Base-by-base conservation (phyloP, 2,329 filamentous ascomycete species). In the Epicoccum sorghinum region DNA sequence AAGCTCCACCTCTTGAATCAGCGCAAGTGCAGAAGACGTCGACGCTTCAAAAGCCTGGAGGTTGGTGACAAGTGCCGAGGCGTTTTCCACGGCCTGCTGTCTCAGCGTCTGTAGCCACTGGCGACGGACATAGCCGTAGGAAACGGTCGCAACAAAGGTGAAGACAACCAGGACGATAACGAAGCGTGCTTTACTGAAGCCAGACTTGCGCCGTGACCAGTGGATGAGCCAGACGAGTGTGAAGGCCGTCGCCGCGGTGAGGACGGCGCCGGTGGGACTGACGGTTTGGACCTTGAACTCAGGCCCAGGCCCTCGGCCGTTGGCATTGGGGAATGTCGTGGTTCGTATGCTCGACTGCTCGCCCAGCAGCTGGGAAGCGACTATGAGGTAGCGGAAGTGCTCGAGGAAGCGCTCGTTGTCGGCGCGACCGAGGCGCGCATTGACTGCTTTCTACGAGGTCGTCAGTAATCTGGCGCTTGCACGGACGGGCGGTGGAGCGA, bases 1-100 rank as follows among this genome's bases (percentile, higher is more conserved):
- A 29, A 97, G 82, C 77, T 97, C 93, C n/a, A 97, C 92, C 76
- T 97, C 93, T 73, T 96, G 93, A 58, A 97, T 88, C 56, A 96
- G 83, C 33, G 89, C 86, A 50, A 96, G 80, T 2, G 90, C 89
- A 29, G 90, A 89, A 35, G 87, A 87, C 36, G 85, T 87, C 22
- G 88, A 88, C 36, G 87, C 85, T 74, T 97, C 92, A 64, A 96
- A 91, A 44, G 88, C 86, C 69, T 96, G 91, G 35, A 91, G 87
- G 67, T 86, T 87, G 41, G 84, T 80, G 40, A 95, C 86, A 60
- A 96, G 86, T 0, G 80, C 77, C 9, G 85, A 85, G 4, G 89
- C 86, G 58, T 88, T 86, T 30, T 85, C 80, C 33, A 96, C 81
- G 0, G 89, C 87, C 70, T 93, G 87, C 46, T 89, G 86, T 49